phyloP scores from a whole-genome alignment of 441 rosid species.

The Bruguiera hainesii region DNA sequence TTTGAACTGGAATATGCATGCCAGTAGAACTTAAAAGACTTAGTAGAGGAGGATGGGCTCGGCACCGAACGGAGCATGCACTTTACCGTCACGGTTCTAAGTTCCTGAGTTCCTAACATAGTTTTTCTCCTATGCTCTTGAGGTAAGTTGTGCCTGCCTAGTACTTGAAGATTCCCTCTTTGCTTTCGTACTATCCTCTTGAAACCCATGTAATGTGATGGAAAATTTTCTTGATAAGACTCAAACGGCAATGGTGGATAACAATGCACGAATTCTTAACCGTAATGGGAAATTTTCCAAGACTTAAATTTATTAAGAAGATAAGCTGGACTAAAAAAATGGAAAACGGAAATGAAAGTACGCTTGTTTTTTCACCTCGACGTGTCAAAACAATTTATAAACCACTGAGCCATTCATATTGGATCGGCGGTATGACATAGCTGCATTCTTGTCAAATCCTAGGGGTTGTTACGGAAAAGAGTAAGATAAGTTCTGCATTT shows the following conservation, averaged over 20 bases:
- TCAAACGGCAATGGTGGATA: background rate
- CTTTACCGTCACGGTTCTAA: no score
- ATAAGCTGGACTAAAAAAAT: background rate
- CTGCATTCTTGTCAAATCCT: no score
- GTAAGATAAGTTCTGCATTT: background rate
- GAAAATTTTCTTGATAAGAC: background rate
- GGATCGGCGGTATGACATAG: no score
- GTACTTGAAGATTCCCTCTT: constrained; percentile 1
- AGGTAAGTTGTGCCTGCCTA: constrained; percentile 42
- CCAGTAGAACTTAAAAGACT: no score
- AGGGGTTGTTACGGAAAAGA: background rate
- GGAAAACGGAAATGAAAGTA: background rate
- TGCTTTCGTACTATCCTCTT: background rate
- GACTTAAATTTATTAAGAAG: background rate
- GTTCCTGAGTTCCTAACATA: no score
- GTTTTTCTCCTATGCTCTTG: constrained; percentile 20
- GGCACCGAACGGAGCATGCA: no score
- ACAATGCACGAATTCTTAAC: background rate
- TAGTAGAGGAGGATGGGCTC: no score
- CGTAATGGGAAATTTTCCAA: background rate
- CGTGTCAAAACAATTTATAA: background rate
- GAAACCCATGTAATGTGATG: background rate
- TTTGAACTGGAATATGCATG: no score
- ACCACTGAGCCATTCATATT: background rate
- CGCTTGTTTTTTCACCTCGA: background rate